Conservation (phyloP, 1,139 yeast species). For the Blastobotrys aristatus region DNA sequence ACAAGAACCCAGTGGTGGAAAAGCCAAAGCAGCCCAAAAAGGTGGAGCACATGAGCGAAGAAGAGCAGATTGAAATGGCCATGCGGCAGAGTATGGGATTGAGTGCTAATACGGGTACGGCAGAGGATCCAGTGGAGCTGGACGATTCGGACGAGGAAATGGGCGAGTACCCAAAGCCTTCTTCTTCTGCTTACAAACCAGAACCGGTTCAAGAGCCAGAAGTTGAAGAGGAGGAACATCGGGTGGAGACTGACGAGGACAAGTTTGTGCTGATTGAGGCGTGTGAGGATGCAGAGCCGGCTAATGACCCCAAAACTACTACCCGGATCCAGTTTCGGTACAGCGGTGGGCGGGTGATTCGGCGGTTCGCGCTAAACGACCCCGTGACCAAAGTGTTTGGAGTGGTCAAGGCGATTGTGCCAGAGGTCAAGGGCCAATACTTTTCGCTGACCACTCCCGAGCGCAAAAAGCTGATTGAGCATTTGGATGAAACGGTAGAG, state of each 20-base stretch:
- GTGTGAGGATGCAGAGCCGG: slow-evolving; percentile 55
- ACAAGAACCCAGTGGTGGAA: slow-evolving; percentile 56
- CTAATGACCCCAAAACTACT: slow-evolving; percentile 45
- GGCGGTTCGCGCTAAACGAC: slow-evolving; percentile 58
- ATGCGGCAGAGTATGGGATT: slow-evolving; percentile 58
- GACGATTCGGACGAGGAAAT: slow-evolving; percentile 7
- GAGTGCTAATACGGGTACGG: slow-evolving; percentile 9
- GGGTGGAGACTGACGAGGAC: slow-evolving; percentile 28
- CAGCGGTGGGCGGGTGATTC: slow-evolving; percentile 74
- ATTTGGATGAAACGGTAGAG: slow-evolving; percentile 55
- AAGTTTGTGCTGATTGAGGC: slow-evolving; percentile 46
- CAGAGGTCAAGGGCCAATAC: slow-evolving; percentile 46
- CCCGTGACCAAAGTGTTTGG: slow-evolving; percentile 58
- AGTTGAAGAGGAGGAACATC: slow-evolving; percentile 13
- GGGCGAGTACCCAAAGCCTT: not conserved
- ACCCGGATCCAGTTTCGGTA: slow-evolving; percentile 84
- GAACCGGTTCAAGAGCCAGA: slow-evolving; percentile 6
- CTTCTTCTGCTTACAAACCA: not conserved
- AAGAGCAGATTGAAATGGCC: slow-evolving; percentile 78
- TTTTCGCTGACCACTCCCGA: slow-evolving; percentile 62
- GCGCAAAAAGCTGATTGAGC: slow-evolving; percentile 59
- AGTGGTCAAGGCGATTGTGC: slow-evolving; percentile 47
- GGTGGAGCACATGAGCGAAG: slow-evolving; percentile 55
- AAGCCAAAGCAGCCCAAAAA: slow-evolving; percentile 28
- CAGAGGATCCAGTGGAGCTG: slow-evolving; percentile 13